Percentiles rank a stretch among this genome's conserved stretches.
These are phyloP conservation scores for Pelargonium myrrhifolium DNA, from an alignment of 441 rosid genomes.

Conservation along the genomic window DNA sequence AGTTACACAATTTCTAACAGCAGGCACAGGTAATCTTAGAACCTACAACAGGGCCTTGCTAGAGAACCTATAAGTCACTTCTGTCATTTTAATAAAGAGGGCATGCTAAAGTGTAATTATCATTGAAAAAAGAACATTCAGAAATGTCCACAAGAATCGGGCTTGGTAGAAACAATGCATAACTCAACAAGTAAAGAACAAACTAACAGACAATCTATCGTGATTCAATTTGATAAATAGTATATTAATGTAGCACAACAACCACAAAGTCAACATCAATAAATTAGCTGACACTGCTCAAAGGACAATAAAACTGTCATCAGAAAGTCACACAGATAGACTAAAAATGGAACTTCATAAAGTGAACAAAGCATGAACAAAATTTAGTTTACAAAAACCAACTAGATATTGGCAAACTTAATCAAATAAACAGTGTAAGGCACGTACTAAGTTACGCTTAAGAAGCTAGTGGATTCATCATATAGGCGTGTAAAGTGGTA, in stretches of 20 bases:
- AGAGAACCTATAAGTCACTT: slow-evolving; percentile 10
- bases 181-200: background rate
- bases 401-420: background rate
- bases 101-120: slow-evolving; percentile 18
- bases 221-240: background rate
- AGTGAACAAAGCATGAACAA: no score
- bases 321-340: background rate
- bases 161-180: background rate
- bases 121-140: slow-evolving; percentile 12
- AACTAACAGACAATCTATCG: background rate
- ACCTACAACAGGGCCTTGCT: slow-evolving; percentile 1
- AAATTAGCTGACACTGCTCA: background rate
- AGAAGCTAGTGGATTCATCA: background rate
- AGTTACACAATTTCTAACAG: slow-evolving; percentile 7
- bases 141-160: slow-evolving; percentile 8
- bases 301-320: background rate
- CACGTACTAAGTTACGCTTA: background rate
- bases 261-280: background rate
- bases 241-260: background rate
- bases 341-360: no score
- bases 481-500: background rate
- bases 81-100: slow-evolving; percentile 12
- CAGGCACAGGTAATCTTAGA: slow-evolving; percentile 8
- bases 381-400: background rate
- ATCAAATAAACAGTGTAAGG: background rate